These are phyloP conservation scores for Arthrobotrys iridis DNA, from an alignment of 2,329 filamentous ascomycete genomes.

Conservation along the genomic window DNA sequence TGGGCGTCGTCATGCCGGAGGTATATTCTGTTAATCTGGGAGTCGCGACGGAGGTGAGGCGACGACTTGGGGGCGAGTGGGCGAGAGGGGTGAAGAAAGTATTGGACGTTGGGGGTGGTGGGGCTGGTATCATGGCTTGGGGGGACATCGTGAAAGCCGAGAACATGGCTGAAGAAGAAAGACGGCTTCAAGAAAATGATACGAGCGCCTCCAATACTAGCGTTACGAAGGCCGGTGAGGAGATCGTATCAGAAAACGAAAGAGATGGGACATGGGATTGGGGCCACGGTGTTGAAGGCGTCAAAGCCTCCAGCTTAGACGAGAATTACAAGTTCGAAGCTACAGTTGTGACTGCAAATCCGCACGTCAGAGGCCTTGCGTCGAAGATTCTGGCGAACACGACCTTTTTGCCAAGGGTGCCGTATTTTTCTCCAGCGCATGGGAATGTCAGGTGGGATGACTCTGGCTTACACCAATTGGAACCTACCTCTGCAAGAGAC, in stretches of 20 bases:
- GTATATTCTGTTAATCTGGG: constrained; percentile 75
- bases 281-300: constrained; percentile 46
- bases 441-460: constrained; percentile 27
- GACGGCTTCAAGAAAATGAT: constrained; percentile 61
- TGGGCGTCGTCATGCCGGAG: constrained; percentile 65
- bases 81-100: constrained; percentile 71
- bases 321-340: constrained; percentile 66
- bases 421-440: constrained; percentile 63
- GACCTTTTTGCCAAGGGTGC: constrained; percentile 89
- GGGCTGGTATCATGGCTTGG: constrained; percentile 78
- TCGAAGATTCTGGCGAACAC: constrained; percentile 85
- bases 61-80: constrained; percentile 77
- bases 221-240: not conserved
- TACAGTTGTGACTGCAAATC: constrained; percentile 81
- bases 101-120: constrained; percentile 78
- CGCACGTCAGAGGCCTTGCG: constrained; percentile 77
- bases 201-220: not conserved
- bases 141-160: constrained; percentile 81
- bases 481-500: not conserved
- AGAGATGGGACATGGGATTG: constrained; percentile 65
- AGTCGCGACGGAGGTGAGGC: constrained; percentile 76
- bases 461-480: not conserved
- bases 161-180: constrained; percentile 75
- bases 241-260: constrained; percentile 54
- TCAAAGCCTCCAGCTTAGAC: constrained; percentile 22